Evolutionary conservation across 73 alveolate genomes (phyloP), one percentile per base, ranked within the genome.

Genomic region (Paramecium primaurelia): DNA sequence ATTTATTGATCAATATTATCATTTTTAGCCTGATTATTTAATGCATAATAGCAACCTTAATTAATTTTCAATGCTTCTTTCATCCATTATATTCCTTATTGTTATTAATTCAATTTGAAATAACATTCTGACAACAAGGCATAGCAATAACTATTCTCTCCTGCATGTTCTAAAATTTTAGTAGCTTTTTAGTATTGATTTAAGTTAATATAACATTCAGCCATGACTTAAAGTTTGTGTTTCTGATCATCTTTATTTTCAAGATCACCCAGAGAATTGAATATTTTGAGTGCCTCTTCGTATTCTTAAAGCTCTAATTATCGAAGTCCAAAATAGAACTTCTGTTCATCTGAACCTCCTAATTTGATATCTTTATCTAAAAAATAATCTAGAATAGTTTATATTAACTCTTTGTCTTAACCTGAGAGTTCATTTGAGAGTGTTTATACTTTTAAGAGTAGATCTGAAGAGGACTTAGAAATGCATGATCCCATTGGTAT

Each of bases 271-370:
- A 64, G 28, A 12, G 84, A 64, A 14, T 64, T 32, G 84, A 73
- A 38, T 37, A 40, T 18, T 73, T 32, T 73, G 37, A 73, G 34
- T 34, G 87, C 87, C 47, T 73, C 59, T 16, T 73, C 87, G 18
- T 16, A 73, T 30, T 73, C 34, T 73, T 12, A 36, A 8, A 30
- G 40, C 59, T 73, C 87, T 6, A 37, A 73, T 34, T 37, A 18
- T 25, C 59, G 3, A 16, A 73, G 34, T 20, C 87, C 87, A 37
- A 73, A 73, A 73, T 73, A 73, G 87, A 37, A 73, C 87, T 73
- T 73, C 20, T 36, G 7, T 73, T 73, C 87, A 73, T 40, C 87
- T 34, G 16, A 32, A 26, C 49, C 30, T 34, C 84, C 84, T 64
- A 64, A 64, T 32, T 34, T 64, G 9, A 64, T 54, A 4, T 64